A percentile compares a stretch with the other conserved stretches of the same genome.
Evolutionary conservation across 2,329 filamentous ascomycete species (phyloP).

Genomic region (Aspergillus fumigatiaffinis): DNA sequence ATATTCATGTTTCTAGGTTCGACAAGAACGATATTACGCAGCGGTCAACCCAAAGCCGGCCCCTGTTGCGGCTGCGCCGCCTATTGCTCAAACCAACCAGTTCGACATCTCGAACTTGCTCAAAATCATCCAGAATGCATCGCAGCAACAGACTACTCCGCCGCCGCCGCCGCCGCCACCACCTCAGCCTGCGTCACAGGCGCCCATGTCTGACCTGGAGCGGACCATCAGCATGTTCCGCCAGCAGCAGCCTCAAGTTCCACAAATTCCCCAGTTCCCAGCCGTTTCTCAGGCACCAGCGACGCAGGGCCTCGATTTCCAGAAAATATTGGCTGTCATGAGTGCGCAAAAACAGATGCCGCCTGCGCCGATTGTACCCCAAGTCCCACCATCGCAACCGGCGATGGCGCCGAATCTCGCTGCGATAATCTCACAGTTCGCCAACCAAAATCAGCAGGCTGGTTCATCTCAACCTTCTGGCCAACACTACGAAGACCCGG

Average conservation of each 20-base stretch:
- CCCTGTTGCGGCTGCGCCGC: slow-evolving; percentile 17
- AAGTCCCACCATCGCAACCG: slow-evolving; percentile 24
- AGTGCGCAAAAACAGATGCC: slow-evolving; percentile 35
- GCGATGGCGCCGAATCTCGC: slow-evolving; percentile 31
- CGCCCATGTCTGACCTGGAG: slow-evolving; percentile 27
- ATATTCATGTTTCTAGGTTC: slow-evolving; percentile 21
- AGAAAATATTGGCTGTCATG: slow-evolving; percentile 38
- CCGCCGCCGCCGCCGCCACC: slow-evolving; percentile 24
- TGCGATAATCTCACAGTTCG: slow-evolving; percentile 32
- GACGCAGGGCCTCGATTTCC: slow-evolving; percentile 32
- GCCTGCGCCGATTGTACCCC: slow-evolving; percentile 23
- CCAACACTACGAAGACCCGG: slow-evolving; percentile 36
- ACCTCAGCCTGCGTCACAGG: slow-evolving; percentile 15
- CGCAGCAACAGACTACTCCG: slow-evolving; percentile 27
- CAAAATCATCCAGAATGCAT: slow-evolving; percentile 35
- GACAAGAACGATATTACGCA: slow-evolving; percentile 41
- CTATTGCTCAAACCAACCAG: slow-evolving; percentile 20
- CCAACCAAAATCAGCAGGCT: slow-evolving; percentile 21
- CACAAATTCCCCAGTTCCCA: slow-evolving; percentile 28
- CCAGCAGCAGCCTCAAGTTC: slow-evolving; percentile 25
- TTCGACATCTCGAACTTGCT: slow-evolving; percentile 41
- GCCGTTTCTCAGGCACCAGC: slow-evolving; percentile 20
- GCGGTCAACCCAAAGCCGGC: slow-evolving; percentile 31
- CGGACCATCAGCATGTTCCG: slow-evolving; percentile 40
- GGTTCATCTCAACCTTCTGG: slow-evolving; percentile 12